These are phyloP conservation scores for Lactarius vividus DNA, from an alignment of 768 basidiomycete genomes.

Conservation along the genomic window DNA sequence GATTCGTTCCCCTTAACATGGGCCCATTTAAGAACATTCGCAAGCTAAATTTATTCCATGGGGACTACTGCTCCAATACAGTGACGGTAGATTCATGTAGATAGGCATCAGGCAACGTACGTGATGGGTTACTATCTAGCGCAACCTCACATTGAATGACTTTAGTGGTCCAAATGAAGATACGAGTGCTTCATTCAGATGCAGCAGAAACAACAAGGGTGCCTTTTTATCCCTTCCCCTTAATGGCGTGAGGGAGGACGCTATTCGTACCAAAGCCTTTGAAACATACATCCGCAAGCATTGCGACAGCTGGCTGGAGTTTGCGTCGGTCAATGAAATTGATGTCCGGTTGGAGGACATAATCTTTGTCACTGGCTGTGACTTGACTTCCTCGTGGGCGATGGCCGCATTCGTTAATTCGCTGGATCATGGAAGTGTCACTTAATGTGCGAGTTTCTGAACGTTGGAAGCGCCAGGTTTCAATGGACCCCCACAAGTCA, in stretches of 20 bases:
- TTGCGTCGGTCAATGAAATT: background rate
- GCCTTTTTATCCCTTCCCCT: constrained; percentile 20
- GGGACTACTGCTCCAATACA: constrained; percentile 14
- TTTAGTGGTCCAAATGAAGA: constrained; percentile 13
- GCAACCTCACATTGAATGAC: background rate
- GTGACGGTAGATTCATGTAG: background rate
- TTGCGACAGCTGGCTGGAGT: constrained; percentile 3
- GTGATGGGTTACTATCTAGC: background rate
- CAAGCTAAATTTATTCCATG: background rate
- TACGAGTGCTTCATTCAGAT: constrained; percentile 10
- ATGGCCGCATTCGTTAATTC: constrained; percentile 21
- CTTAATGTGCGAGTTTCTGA: background rate
- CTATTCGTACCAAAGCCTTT: background rate
- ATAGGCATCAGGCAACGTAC: constrained; percentile 10
- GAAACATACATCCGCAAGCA: background rate
- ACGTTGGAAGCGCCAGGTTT: background rate
- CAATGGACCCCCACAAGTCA: constrained; percentile 14
- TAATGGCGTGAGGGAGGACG: background rate
- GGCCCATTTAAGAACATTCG: constrained; percentile 17
- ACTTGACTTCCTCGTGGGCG: constrained; percentile 24
- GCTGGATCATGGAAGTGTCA: constrained; percentile 9
- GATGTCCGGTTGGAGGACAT: background rate
- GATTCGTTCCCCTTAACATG: constrained; percentile 14
- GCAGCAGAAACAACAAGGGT: constrained; percentile 15
- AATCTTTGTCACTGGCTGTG: background rate